phyloP scores from a whole-genome alignment of 306 rosid species.

The Lathyrus tuberosus region DNA sequence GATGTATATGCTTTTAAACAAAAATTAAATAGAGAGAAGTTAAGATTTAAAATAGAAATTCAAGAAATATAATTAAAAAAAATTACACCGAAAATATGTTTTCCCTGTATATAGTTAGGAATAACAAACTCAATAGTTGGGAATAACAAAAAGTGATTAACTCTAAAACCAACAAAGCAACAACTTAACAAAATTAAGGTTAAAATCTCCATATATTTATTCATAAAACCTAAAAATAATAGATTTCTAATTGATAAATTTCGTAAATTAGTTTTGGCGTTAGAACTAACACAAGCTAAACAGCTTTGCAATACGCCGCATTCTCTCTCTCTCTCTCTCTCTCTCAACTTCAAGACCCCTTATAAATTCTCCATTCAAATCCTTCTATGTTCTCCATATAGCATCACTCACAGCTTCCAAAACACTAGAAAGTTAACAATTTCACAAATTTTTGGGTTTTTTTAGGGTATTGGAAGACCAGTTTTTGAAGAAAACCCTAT shows the following conservation, averaged over 20 bases:
- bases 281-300: neutral
- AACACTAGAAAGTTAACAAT: slow-evolving; percentile 43
- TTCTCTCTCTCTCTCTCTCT: slow-evolving; percentile 8
- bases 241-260: neutral
- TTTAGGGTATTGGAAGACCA: slow-evolving; percentile 7
- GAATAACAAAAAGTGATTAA: no score
- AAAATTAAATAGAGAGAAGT: no score
- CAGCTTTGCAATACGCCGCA: slow-evolving; percentile 33
- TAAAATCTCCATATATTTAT: no score
- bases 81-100: no score
- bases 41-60: no score
- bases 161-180: no score
- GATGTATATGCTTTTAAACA: no score
- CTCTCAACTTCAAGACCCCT: slow-evolving; percentile 21
- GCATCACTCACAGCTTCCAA: neutral
- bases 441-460: slow-evolving; percentile 19
- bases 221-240: no score
- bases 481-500: slow-evolving; percentile 16
- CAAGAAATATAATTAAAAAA: no score
- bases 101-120: no score
- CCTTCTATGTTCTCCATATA: slow-evolving; percentile 31
- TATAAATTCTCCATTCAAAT: slow-evolving; percentile 29
- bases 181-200: no score
- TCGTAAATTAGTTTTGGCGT: neutral
- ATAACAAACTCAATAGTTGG: no score